A percentile compares a stretch with the other conserved stretches of the same genome.
Conservation (phyloP, 2,329 filamentous ascomycete genomes). For the Metarhizium anisopliae region DNA sequence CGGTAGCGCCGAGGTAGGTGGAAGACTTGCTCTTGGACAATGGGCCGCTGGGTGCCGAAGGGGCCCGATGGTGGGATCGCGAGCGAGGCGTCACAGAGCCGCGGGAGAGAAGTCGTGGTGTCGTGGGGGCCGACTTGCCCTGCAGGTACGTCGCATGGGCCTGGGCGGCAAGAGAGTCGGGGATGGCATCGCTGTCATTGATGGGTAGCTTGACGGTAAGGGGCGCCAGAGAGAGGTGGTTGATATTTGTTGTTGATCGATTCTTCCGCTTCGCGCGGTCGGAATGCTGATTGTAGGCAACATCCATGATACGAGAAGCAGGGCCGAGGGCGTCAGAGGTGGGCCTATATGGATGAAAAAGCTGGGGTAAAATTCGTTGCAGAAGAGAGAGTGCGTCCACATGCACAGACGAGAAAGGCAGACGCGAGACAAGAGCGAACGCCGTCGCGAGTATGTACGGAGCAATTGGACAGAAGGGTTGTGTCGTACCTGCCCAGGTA, state of each 20-base stretch:
- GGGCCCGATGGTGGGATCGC: slow-evolving; percentile 33
- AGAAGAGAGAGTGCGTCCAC: no score
- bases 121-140: slow-evolving; percentile 54
- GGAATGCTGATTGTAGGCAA: slow-evolving; percentile 52
- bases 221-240: slow-evolving; percentile 54
- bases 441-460: not conserved
- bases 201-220: slow-evolving; percentile 53
- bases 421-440: not conserved
- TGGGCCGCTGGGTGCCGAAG: slow-evolving; percentile 24
- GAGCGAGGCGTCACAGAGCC: slow-evolving; percentile 41
- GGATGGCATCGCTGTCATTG: slow-evolving; percentile 40
- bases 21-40: slow-evolving; percentile 57
- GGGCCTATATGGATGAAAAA: not conserved
- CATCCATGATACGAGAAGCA: slow-evolving; percentile 35
- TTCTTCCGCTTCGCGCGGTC: slow-evolving; percentile 48
- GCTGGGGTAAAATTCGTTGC: not conserved
- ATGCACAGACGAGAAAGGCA: not conserved
- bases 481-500: no score
- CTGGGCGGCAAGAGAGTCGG: slow-evolving; percentile 25
- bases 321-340: not conserved
- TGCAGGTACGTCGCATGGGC: slow-evolving; percentile 45
- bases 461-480: not conserved
- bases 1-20: slow-evolving; percentile 36
- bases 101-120: slow-evolving; percentile 52
- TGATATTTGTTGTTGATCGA: slow-evolving; percentile 49